phyloP scores from a whole-genome alignment of 176 grass and related monocot species.

The Triticum turgidum region DNA sequence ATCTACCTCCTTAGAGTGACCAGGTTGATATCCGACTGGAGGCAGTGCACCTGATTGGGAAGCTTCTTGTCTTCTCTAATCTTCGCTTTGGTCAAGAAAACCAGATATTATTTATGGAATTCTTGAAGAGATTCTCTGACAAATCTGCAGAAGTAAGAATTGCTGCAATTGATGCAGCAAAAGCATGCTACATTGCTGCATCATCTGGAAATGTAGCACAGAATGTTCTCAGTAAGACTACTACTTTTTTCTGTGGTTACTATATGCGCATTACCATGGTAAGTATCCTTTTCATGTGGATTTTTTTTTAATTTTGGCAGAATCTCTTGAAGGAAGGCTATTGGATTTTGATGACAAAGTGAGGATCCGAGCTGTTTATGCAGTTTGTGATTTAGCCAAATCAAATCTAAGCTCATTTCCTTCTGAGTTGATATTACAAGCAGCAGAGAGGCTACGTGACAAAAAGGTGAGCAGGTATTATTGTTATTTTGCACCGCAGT shows the following conservation, averaged over 20 bases:
- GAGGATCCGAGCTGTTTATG: conserved; percentile 76
- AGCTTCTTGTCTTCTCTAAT: conserved; percentile 80
- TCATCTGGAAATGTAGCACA: conserved; percentile 60
- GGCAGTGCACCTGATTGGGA: conserved; percentile 75
- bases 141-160: conserved; percentile 89
- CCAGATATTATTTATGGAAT: conserved; percentile 66
- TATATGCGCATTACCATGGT: conserved; percentile 24
- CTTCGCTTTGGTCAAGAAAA: conserved; percentile 77
- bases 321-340: conserved; percentile 73
- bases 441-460: conserved; percentile 73
- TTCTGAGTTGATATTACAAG: conserved; percentile 57
- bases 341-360: conserved; percentile 97
- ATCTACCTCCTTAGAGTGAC: conserved; percentile 55
- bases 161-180: conserved; percentile 79
- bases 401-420: conserved; percentile 68
- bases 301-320: conserved; percentile 45
- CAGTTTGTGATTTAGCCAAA: conserved; percentile 87
- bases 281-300: conserved; percentile 28
- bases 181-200: conserved; percentile 53
- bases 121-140: conserved; percentile 84
- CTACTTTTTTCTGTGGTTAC: conserved; percentile 18
- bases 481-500: conserved; percentile 17
- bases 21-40: conserved; percentile 67
- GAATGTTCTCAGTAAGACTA: conserved; percentile 63
- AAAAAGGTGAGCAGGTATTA: conserved; percentile 63